phyloP scores from a whole-genome alignment of 768 basidiomycete species.

The Pleurotus cornucopiae region DNA sequence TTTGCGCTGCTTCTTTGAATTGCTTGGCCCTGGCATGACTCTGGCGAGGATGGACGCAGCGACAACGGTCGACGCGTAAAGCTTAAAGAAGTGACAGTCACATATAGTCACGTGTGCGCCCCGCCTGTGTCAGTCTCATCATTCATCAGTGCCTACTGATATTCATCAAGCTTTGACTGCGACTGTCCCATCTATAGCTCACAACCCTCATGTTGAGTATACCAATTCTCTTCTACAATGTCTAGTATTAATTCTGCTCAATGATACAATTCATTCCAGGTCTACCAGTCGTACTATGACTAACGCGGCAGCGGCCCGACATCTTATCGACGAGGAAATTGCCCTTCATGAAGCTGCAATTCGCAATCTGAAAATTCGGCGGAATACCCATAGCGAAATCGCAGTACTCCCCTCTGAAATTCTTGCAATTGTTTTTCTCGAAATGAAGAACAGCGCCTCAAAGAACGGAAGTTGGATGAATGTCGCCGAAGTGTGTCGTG shows the following conservation, averaged over 20 bases:
- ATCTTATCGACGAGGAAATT: background rate
- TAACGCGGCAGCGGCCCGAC: background rate
- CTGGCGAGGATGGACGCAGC: background rate
- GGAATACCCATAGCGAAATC: background rate
- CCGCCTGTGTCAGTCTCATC: too few species aligned
- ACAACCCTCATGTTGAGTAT: too few species aligned
- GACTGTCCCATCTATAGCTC: too few species aligned
- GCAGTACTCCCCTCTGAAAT: background rate
- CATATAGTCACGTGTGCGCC: background rate
- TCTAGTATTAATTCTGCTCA: too few species aligned
- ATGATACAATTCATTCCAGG: too few species aligned
- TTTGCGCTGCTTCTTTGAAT: slow-evolving; percentile 43
- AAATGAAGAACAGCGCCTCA: background rate
- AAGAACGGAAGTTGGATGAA: background rate
- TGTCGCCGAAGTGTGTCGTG: background rate
- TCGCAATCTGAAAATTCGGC: background rate
- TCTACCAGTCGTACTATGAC: too few species aligned
- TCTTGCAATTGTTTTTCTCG: background rate
- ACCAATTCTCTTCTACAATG: too few species aligned
- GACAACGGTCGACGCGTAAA: background rate
- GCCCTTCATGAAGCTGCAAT: background rate
- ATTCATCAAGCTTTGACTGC: too few species aligned
- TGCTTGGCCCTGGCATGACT: slow-evolving; percentile 62
- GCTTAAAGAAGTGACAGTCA: background rate
- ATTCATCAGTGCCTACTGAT: too few species aligned